Conservation (phyloP, 768 basidiomycete species). For the Mycena crocata region DNA sequence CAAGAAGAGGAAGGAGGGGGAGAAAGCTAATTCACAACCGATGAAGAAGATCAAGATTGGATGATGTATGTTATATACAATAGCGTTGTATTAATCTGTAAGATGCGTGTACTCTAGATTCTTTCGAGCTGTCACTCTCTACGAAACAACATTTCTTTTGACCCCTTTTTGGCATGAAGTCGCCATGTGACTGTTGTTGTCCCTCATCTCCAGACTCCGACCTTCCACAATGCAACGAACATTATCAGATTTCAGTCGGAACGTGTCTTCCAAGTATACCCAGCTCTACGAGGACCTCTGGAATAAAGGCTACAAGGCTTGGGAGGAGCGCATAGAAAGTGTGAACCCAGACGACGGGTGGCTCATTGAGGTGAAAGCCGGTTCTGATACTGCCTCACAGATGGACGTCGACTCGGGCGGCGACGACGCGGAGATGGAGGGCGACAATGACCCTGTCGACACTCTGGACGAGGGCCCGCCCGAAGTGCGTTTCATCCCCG, state of each 20-base stretch:
- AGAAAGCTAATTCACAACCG: slow-evolving; percentile 71
- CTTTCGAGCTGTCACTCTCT: not conserved
- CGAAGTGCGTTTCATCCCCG: slow-evolving; percentile 4
- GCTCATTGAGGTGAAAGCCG: not conserved
- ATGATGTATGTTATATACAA: slow-evolving; percentile 46
- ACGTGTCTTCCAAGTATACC: too few relatives aligned
- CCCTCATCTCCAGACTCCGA: too few relatives aligned
- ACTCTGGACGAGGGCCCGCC: slow-evolving; percentile 1
- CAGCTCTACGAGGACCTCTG: too few relatives aligned
- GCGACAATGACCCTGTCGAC: not conserved
- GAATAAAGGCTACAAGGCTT: too few relatives aligned
- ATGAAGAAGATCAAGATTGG: slow-evolving; percentile 75
- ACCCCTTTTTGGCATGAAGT: too few relatives aligned
- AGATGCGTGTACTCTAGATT: slow-evolving; percentile 18
- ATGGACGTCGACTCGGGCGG: not conserved
- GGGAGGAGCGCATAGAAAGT: slow-evolving; percentile 1
- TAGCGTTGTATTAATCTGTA: slow-evolving; percentile 38
- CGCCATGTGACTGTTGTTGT: too few relatives aligned
- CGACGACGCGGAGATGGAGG: not conserved
- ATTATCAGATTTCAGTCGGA: too few relatives aligned
- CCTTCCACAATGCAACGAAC: too few relatives aligned
- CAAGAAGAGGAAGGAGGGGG: slow-evolving; percentile 84
- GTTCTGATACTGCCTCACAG: not conserved
- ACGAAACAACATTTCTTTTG: not conserved
- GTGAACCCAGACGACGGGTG: slow-evolving; percentile 6